Evolutionary conservation across 2,329 filamentous ascomycete species (phyloP).

Genomic region (Juglanconis oblonga): DNA sequence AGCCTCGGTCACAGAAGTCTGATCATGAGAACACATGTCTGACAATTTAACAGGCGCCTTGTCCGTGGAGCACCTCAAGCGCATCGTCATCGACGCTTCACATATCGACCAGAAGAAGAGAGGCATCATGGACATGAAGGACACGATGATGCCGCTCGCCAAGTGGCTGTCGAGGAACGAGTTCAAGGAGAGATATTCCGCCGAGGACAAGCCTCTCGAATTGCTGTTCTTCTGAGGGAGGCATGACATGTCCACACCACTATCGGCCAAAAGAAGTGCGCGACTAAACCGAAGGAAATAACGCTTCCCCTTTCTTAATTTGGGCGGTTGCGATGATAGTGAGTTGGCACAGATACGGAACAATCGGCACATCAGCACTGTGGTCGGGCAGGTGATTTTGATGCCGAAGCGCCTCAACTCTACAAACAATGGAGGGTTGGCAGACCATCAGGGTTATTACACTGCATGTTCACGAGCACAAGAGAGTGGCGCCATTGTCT

Average conservation of each 20-base stretch:
- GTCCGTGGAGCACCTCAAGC: constrained; percentile 16
- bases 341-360: too few species aligned
- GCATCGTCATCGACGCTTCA: constrained; percentile 63
- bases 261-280: neutral
- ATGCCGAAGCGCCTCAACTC: too few species aligned
- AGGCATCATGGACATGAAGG: constrained; percentile 92
- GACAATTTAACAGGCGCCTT: constrained; percentile 9
- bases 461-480: too few species aligned
- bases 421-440: too few species aligned
- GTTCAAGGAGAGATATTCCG: constrained; percentile 67
- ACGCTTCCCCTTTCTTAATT: too few species aligned
- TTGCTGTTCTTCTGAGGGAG: constrained; percentile 61
- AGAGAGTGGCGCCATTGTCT: too few species aligned
- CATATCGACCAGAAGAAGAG: constrained; percentile 94
- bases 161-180: constrained; percentile 69
- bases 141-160: constrained; percentile 78
- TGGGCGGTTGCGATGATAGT: too few species aligned
- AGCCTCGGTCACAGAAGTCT: constrained; percentile 22
- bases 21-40: constrained; percentile 13
- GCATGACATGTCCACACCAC: neutral
- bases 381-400: too few species aligned
- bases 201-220: constrained; percentile 54
- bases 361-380: too few species aligned
- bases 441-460: too few species aligned
- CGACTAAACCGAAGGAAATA: too few species aligned